Evolutionary conservation across 2,329 filamentous ascomycete genomes (phyloP).

Genomic region (Cercospora zeina): DNA sequence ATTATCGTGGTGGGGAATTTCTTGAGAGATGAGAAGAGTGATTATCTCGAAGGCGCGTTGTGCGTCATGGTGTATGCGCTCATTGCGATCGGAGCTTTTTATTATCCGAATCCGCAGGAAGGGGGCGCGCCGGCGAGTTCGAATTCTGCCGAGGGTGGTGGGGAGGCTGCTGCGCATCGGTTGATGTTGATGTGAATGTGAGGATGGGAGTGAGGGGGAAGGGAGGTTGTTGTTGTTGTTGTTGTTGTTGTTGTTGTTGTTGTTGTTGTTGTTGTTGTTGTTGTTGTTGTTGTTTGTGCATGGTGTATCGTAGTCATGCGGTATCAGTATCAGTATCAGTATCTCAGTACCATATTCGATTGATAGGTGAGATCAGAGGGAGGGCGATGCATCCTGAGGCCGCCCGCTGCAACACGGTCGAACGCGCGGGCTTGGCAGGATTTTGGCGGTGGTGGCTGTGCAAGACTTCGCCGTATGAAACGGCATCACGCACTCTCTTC

Average conservation of each 20-base stretch:
- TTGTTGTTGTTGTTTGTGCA: too few relatives aligned
- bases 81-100: slow-evolving; percentile 62
- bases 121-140: slow-evolving; percentile 1
- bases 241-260: too few relatives aligned
- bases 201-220: not conserved
- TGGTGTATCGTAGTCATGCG: too few relatives aligned
- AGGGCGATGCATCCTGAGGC: too few relatives aligned
- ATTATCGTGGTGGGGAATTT: slow-evolving; percentile 72
- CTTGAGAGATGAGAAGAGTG: slow-evolving; percentile 81
- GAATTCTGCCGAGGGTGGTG: not conserved
- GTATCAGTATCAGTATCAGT: too few relatives aligned
- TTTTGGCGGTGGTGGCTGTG: not conserved
- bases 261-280: too few relatives aligned
- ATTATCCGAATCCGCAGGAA: slow-evolving; percentile 51
- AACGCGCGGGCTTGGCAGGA: too few relatives aligned
- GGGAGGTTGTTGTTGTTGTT: too few relatives aligned
- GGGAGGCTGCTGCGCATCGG: slow-evolving; percentile 14
- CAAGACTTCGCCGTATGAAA: not conserved
- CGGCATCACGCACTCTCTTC: not conserved
- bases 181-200: slow-evolving; percentile 16
- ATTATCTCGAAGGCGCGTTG: slow-evolving; percentile 83
- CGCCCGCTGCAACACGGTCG: too few relatives aligned
- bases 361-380: too few relatives aligned
- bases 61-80: slow-evolving; percentile 70
- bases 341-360: too few relatives aligned